Base-by-base conservation (phyloP, 495 filamentous ascomycete genomes). In the Hypoxylon crocopeplum region DNA sequence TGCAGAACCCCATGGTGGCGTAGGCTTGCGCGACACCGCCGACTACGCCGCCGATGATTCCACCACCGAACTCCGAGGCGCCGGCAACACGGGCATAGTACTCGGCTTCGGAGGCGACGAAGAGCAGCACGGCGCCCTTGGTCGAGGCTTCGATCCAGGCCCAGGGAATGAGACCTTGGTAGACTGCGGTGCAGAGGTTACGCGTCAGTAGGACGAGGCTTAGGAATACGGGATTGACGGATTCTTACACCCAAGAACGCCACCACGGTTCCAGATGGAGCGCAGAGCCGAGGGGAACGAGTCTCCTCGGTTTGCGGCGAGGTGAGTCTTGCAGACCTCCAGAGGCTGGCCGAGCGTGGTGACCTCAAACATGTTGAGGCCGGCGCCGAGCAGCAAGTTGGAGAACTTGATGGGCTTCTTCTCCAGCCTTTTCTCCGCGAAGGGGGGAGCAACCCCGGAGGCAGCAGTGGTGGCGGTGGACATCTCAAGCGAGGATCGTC, bases 331-430 rank as follows among this genome's bases (percentile, higher is more conserved):
- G 81, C 88, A 84, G 78, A 98, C 94, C 83, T 98, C 95, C 71
- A 98, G 84, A 67, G 94, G 94, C 88, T 97, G 94, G 73, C 68
- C 68, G 49, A 70, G 78, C 27, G 91, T 87, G 57, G 91, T 95
- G 71, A 96, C 88, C 86, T 97, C 93, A 73, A 97, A 98, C 87
- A 98, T 82, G 81, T 98, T 98, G 78, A 98, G 82, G 39, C 93
- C 93, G 68, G 91, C 95, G 63, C 94, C 94, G 70, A 98, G 83
- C 69, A 98, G 81, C 83, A 98, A 78, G 79, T 98, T 98, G 80
- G 92, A 96, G 84, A 98, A 98, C 85, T 96, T 98, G 83, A 98
- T 86, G 59, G 95, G 95, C 86, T 98, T 98, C 89, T 97, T 98
- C 88, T 97, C 92, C 66, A 93, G 79, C 78, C 73, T 81, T 20